Evolutionary conservation across 257 asterid species (phyloP), one percentile per base, ranked within the genome.

Genomic region (Solanum ossicruentum): DNA sequence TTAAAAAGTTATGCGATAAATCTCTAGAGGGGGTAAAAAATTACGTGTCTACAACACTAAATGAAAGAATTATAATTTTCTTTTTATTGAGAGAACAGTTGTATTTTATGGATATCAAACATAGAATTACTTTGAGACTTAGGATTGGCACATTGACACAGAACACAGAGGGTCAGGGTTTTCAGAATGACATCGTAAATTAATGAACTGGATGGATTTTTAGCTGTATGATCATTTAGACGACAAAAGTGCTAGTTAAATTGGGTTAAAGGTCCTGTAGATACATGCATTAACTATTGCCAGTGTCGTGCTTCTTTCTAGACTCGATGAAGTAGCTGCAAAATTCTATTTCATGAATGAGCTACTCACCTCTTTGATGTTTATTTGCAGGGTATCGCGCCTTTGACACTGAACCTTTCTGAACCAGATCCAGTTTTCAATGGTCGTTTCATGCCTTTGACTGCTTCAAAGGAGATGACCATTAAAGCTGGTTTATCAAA

Each of bases 401-500:
- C 98, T 3, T 89, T 89, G 84, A 96, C 98, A 0, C 97, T 94
- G 32, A 96, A 96, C 91, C 92, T 96, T 54, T 86, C 66, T 3
- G 84, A 88, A 75, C 97, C 98, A 13, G 99, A 95, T 88, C 95
- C 98, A 47, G 83, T 93, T 32, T 95, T 96, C 81, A 85, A 63
- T 72, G 93, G 89, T 15, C 85, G 86, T 69, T 95, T 96, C 89
- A 89, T 86, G 96, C 99, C 99, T 43, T 89, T 96, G 89, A 89
- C 90, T 65, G 84, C 91, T 84, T 89, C 99, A 6, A 95, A 90
- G 93, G 88, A 92, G 89, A 93, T 89, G 97, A 32, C 67, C 49
- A 90, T 96, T 66, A 93, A 88, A 88, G 97, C 92, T 5, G 96
- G 97, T 84, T 81, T 96, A 91, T 96, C 99, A 16, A 96, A 96